Evolutionary conservation across 768 basidiomycete genomes (phyloP), one percentile per base, ranked within the genome.

Genomic region (Naganishia randhawae): DNA sequence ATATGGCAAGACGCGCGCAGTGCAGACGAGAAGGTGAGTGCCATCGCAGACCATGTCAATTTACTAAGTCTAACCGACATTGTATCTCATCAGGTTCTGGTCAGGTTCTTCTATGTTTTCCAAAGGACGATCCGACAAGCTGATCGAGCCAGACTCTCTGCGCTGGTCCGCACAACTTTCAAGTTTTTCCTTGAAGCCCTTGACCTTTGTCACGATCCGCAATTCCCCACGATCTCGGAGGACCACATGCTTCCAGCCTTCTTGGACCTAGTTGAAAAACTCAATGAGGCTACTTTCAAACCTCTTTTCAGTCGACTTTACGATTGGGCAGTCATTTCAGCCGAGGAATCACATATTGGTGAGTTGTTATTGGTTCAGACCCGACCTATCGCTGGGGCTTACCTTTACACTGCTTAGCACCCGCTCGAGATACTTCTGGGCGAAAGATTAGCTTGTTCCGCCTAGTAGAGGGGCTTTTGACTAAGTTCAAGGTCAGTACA

Each of bases 281-380:
- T 99, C 63, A 96, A 94, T 75, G 96, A 98, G 73, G 86, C 86
- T 0, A 85, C 88, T 0, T 98, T 99, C 86, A 85, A 87, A 70
- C 93, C 95, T 0, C 82, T 97, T 17, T 95, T 97, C 85, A 87
- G 92, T 65, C 87, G 88, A 64, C 79, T 94, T 67, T 92, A 91
- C 74, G 96, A 99, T 76, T 99, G 96, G 96, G 92, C 92, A n/a
- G 66, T 55, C 3, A 61, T 57, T 25, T 50, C 45, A 41, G 37
- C 57, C 8, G 57, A 61, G 31, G 63, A 64, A 25, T 64, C 63
- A 5, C 22, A 22, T 6, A 39, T 2, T 7, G 37, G 57, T 61
- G 25, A 61, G 57, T 39, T 29, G 10, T 9, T 14, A 14, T 22
- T 19, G 19, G 7, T 29, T 25, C 39, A 22, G 33, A 25, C 11